Base-by-base conservation (phyloP, 2,329 filamentous ascomycete species). In the Chaetomium strumarium region DNA sequence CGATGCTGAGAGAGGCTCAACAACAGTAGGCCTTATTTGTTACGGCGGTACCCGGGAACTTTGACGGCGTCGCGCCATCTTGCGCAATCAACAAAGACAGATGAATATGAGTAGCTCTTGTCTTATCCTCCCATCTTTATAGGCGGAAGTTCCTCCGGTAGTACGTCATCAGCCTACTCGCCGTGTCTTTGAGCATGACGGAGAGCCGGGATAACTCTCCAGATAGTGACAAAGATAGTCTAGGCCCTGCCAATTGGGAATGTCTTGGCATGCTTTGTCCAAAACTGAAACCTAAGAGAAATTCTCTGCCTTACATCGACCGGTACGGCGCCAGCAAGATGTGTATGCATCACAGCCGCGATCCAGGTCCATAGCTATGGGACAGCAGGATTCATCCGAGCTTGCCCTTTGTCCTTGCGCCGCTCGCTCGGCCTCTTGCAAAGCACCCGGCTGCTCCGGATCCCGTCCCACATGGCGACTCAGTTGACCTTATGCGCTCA, bases 41-140 rank as follows among this genome's bases (percentile, higher is more conserved):
- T n/a, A n/a, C n/a, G n/a, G n/a, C n/a, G n/a, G n/a, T n/a, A n/a
- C n/a, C n/a, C 37, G 31, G 5, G 2, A 37, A 14, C 31, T 17
- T 17, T n/a, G 29, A 12, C 40, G 36, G 19, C 24, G 8, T 49
- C 41, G 40, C 46, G 41, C 42, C 51, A 53, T 49, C 42, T 49
- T 13, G 43, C 42, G 20, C 44, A 41, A 51, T 43, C 29, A 33
- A 34, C 42, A 47, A 46, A 38, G 33, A 33, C 2, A 45, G 13
- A 36, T 41, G 41, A 33, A 39, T 30, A 46, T 16, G 17, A 17
- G 16, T n/a, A 43, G 17, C 16, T 17, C 19, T 29, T 19, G 44
- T 30, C 14, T 40, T 47, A 40, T 41, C 20, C 16, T 13, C 9
- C 1, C 31, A 7, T 33, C 29, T 17, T n/a, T 12, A 33, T 29